Conservation (phyloP, 768 basidiomycete species). For the Kwoniella heveanensis region DNA sequence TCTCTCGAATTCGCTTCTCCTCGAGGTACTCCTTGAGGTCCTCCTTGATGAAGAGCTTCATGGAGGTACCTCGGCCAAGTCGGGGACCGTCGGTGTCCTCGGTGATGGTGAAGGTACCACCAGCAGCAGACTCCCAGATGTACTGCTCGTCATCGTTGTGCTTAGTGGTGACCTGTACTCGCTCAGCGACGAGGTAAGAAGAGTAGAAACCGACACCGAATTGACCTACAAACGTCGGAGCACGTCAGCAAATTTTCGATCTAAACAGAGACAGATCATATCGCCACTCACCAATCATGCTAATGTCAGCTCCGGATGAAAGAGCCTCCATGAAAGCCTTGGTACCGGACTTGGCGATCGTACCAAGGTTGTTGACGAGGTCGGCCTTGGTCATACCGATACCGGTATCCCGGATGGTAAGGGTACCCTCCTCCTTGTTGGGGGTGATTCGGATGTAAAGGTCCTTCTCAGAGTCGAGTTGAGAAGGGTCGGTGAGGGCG, state of each 20-base stretch:
- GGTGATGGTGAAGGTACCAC: constrained; percentile 99
- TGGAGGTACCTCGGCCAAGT: constrained; percentile 90
- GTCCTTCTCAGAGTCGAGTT: constrained; percentile 86
- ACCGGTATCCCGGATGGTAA: constrained; percentile 91
- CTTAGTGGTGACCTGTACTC: constrained; percentile 97
- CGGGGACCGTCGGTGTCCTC: constrained; percentile 84
- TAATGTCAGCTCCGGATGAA: constrained; percentile 61
- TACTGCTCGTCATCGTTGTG: constrained; percentile 99
- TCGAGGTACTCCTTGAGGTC: constrained; percentile 98
- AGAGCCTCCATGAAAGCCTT: constrained; percentile 99
- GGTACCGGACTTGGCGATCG: constrained; percentile 60
- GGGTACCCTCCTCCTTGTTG: constrained; percentile 91
- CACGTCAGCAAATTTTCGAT: background rate
- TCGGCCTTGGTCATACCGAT: constrained; percentile 99
- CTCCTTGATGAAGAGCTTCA: constrained; percentile 79
- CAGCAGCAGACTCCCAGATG: constrained; percentile 99
- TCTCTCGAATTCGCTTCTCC: constrained; percentile 99
- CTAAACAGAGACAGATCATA: background rate
- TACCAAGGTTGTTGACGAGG: constrained; percentile 92
- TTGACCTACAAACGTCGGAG: constrained; percentile 56
- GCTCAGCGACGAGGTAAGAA: constrained; percentile 97
- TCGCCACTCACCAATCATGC: constrained; percentile 76
- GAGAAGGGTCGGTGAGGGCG: constrained; percentile 88
- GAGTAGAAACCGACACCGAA: constrained; percentile 99
- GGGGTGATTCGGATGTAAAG: constrained; percentile 91